Conservation (phyloP, 106 monocot species). For the Dioscorea alata region DNA sequence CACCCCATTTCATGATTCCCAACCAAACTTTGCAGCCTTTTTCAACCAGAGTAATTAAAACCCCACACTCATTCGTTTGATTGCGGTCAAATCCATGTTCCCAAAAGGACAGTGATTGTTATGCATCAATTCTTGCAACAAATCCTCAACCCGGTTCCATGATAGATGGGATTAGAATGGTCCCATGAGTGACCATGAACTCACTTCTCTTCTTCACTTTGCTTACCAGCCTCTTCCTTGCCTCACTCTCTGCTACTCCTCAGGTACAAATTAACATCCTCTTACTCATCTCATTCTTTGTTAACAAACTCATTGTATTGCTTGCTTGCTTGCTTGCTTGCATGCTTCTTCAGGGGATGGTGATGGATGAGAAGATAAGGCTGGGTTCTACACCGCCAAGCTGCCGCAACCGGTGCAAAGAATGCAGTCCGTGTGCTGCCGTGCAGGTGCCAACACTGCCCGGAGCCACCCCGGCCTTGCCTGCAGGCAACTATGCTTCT, state of each 20-base stretch:
- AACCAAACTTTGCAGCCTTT: not conserved
- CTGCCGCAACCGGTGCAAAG: slow-evolving; percentile 84
- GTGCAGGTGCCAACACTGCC: slow-evolving; percentile 81
- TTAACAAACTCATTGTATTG: not conserved
- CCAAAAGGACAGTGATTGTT: slow-evolving; percentile 18
- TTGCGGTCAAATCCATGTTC: slow-evolving; percentile 27
- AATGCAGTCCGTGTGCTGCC: slow-evolving; percentile 78
- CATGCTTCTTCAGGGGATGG: slow-evolving; percentile 18
- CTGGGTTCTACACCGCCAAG: slow-evolving; percentile 91
- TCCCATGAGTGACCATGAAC: slow-evolving; percentile 33
- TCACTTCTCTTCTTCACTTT: not conserved
- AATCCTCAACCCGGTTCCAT: too few species aligned
- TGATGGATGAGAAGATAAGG: slow-evolving; percentile 58
- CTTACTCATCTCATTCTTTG: not conserved
- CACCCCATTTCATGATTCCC: not conserved
- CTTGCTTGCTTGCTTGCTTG: too few species aligned
- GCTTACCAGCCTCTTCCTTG: not conserved
- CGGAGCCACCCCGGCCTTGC: slow-evolving; percentile 7
- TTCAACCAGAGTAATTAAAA: not conserved
- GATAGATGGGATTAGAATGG: slow-evolving; percentile 25
- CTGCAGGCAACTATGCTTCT: not conserved
- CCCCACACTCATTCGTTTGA: not conserved
- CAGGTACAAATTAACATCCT: too few species aligned
- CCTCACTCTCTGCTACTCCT: not conserved
- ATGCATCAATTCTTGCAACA: not conserved